Conservation (phyloP, 805 yeast genomes). For the Teunomyces atbi region DNA sequence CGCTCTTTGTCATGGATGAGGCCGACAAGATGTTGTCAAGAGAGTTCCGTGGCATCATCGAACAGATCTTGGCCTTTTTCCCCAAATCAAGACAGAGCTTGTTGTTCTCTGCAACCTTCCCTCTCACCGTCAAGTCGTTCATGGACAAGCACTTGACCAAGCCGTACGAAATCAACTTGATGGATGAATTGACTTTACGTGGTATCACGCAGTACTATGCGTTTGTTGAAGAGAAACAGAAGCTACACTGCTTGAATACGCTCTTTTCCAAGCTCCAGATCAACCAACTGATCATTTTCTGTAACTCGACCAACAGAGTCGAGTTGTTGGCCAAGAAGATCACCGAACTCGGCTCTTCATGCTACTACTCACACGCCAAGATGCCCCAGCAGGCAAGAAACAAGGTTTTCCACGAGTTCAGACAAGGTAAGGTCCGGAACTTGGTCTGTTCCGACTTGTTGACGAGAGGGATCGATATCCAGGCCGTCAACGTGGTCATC, state of each 20-base stretch:
- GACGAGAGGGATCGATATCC: constrained; percentile 98
- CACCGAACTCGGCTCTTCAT: constrained; percentile 93
- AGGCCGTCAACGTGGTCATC: constrained; percentile 96
- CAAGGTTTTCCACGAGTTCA: constrained; percentile 96
- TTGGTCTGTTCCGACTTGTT: constrained; percentile 94
- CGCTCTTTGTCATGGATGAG: constrained; percentile 94
- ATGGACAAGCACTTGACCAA: constrained; percentile 87
- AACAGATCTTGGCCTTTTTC: constrained; percentile 79
- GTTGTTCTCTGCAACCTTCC: constrained; percentile 94
- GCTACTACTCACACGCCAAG: constrained; percentile 94
- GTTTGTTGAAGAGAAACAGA: constrained; percentile 96
- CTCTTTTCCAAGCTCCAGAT: constrained; percentile 90
- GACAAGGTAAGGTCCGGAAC: constrained; percentile 97
- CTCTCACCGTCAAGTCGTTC: constrained; percentile 85
- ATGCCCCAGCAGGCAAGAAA: constrained; percentile 98
- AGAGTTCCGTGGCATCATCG: constrained; percentile 85
- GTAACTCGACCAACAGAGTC: constrained; percentile 95
- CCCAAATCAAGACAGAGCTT: constrained; percentile 72
- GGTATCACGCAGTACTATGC: constrained; percentile 98
- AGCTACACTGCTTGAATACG: constrained; percentile 93
- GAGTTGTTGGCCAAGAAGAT: constrained; percentile 94
- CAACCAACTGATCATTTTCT: constrained; percentile 94
- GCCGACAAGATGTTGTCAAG: constrained; percentile 95
- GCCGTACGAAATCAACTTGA: constrained; percentile 93
- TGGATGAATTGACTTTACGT: constrained; percentile 94